phyloP scores from a whole-genome alignment of 495 filamentous ascomycete species.

The Aspergillus mulundensis region DNA sequence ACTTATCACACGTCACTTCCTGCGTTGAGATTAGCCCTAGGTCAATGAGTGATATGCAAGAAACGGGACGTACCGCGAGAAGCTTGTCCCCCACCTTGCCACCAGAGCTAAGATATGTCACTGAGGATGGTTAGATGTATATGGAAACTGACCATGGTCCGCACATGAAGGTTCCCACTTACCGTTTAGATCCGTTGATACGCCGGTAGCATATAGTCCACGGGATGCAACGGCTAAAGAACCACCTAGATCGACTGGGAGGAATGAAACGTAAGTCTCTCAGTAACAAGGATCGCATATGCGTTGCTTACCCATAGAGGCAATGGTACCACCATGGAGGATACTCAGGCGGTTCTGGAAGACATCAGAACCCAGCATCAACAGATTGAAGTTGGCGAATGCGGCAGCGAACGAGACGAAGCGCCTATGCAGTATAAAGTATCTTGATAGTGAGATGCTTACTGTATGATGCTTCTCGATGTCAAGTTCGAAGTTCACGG shows the following conservation, averaged over 20 bases:
- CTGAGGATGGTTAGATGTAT: constrained; percentile 36
- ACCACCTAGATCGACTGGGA: constrained; percentile 80
- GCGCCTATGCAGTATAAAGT: no score
- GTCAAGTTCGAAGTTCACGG: constrained; percentile 81
- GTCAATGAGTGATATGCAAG: background rate
- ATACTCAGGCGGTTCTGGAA: constrained; percentile 80
- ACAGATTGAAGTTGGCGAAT: no score
- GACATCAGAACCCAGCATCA: constrained; percentile 4
- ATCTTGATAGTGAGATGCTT: background rate
- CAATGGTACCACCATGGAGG: constrained; percentile 92
- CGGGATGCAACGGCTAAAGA: constrained; percentile 89
- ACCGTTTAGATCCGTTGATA: constrained; percentile 91
- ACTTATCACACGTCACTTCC: constrained; percentile 81
- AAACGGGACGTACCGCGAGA: constrained; percentile 45
- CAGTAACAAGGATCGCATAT: background rate
- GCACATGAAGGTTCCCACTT: constrained; percentile 17
- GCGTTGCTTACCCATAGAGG: constrained; percentile 66
- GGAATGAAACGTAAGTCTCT: background rate
- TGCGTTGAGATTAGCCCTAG: constrained; percentile 27
- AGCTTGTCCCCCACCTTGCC: constrained; percentile 78
- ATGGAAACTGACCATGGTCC: background rate
- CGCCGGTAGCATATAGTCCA: constrained; percentile 83
- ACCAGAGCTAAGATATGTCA: constrained; percentile 86
- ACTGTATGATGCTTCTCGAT: constrained; percentile 89
- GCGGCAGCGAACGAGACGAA: no score